These are phyloP conservation scores for Pleomassaria siparia DNA, from an alignment of 2,329 filamentous ascomycete species.

Conservation along the genomic window DNA sequence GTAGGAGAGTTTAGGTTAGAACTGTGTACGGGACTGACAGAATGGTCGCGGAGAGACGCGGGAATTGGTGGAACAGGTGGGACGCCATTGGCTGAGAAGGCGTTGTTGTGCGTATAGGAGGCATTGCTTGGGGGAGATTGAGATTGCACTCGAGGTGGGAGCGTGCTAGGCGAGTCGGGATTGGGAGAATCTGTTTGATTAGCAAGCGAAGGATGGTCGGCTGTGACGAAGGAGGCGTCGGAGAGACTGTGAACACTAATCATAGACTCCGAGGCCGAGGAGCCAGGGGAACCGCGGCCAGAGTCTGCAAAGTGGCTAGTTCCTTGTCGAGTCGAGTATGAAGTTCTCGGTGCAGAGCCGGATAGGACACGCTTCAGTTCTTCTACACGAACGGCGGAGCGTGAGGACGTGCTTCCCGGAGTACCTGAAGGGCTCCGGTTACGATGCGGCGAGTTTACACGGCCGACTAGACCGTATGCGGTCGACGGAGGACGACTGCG, in stretches of 20 bases:
- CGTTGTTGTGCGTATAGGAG: slow-evolving; percentile 12
- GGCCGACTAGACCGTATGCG: slow-evolving; percentile 40
- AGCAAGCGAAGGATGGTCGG: slow-evolving; percentile 17
- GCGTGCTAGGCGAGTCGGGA: slow-evolving; percentile 16
- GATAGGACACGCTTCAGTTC: slow-evolving; percentile 51
- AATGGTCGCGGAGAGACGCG: slow-evolving; percentile 25
- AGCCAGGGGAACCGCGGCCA: slow-evolving; percentile 46
- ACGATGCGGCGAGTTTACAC: slow-evolving; percentile 29
- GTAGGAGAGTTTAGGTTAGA: slow-evolving; percentile 10
- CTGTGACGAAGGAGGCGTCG: slow-evolving; percentile 56
- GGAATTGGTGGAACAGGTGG: slow-evolving; percentile 41
- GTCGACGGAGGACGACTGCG: slow-evolving; percentile 31
- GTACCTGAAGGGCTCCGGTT: slow-evolving; percentile 33
- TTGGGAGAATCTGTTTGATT: background rate
- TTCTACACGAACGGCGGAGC: slow-evolving; percentile 46
- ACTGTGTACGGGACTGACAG: slow-evolving; percentile 8
- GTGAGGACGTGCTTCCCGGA: slow-evolving; percentile 39
- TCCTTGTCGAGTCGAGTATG: slow-evolving; percentile 28
- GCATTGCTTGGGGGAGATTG: slow-evolving; percentile 11
- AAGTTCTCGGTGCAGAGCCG: slow-evolving; percentile 37
- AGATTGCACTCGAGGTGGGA: slow-evolving; percentile 19
- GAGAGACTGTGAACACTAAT: slow-evolving; percentile 71
- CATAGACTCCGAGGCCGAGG: slow-evolving; percentile 66
- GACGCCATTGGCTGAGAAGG: slow-evolving; percentile 19
- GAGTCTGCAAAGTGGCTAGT: slow-evolving; percentile 41